These are phyloP conservation scores for Spergularia bocconei DNA, from an alignment of 148 eudicot genomes.

Conservation along the genomic window DNA sequence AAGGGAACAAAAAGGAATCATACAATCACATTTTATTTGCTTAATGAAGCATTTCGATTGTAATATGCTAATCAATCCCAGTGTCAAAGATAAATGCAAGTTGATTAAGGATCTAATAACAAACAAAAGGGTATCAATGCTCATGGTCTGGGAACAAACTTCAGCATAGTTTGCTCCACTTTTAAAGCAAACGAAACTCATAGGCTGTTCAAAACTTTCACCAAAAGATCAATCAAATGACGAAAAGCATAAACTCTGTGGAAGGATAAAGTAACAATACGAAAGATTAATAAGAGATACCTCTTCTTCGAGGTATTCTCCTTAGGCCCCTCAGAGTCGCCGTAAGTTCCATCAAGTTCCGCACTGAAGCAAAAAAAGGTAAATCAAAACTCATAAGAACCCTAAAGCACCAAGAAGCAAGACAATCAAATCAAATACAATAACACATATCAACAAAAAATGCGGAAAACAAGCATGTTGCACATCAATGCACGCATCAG, in stretches of 20 bases:
- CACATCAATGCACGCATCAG: too few relatives aligned
- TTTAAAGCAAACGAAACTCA: neutral
- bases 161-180: neutral
- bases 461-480: neutral
- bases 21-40: neutral
- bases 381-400: constrained; percentile 13
- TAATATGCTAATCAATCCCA: neutral
- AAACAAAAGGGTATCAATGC: neutral
- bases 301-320: constrained; percentile 75
- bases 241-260: neutral
- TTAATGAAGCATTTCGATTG: neutral
- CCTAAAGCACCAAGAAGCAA: neutral
- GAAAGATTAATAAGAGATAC: constrained; percentile 27
- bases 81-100: neutral
- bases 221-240: neutral
- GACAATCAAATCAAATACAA: neutral
- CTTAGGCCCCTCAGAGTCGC: constrained; percentile 47
- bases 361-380: constrained; percentile 34
- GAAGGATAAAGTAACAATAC: neutral
- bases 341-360: constrained; percentile 65
- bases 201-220: neutral
- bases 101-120: neutral
- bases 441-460: neutral
- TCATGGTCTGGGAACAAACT: constrained; percentile 2
- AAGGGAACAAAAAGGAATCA: neutral